A percentile compares a stretch with the other conserved stretches of the same genome.
phyloP scores from a whole-genome alignment of 106 monocot genomes.

The Acanthochlamys bracteata region DNA sequence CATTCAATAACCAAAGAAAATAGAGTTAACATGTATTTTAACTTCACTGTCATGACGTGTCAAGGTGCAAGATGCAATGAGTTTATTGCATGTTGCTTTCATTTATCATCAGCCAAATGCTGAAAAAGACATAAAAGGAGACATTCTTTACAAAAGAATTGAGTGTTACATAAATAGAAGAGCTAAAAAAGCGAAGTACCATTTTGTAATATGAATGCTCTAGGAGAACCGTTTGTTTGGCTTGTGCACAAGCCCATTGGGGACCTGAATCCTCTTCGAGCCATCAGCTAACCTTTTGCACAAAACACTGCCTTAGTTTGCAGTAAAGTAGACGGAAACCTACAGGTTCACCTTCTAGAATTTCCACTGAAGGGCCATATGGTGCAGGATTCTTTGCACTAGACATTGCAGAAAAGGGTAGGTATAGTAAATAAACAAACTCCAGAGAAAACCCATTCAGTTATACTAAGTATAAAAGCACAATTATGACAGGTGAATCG shows the following conservation, averaged over 20 bases:
- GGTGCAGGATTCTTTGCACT: background rate
- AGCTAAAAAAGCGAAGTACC: too few species aligned
- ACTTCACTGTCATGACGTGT: background rate
- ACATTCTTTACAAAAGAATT: background rate
- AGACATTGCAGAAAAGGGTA: background rate
- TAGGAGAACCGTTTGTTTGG: too few species aligned
- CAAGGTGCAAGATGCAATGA: conserved; percentile 22
- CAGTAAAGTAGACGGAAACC: conserved; percentile 53
- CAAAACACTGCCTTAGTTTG: conserved; percentile 23
- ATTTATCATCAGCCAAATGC: conserved; percentile 24
- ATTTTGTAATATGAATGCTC: too few species aligned
- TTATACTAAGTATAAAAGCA: background rate
- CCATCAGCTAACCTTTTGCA: conserved; percentile 79
- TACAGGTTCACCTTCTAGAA: conserved; percentile 12
- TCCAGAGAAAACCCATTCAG: background rate
- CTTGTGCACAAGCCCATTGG: conserved; percentile 29
- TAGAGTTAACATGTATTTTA: too few species aligned
- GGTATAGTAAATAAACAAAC: background rate
- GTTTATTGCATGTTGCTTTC: conserved; percentile 8
- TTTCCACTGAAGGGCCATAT: background rate
- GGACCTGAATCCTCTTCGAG: conserved; percentile 77
- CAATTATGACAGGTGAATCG: too few species aligned
- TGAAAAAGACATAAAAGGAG: conserved; percentile 5
- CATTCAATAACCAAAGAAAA: too few species aligned
- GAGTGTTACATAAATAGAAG: background rate